Evolutionary conservation across 306 rosid species (phyloP), one percentile per base, ranked within the genome.

Genomic region (Corylus heterophylla): DNA sequence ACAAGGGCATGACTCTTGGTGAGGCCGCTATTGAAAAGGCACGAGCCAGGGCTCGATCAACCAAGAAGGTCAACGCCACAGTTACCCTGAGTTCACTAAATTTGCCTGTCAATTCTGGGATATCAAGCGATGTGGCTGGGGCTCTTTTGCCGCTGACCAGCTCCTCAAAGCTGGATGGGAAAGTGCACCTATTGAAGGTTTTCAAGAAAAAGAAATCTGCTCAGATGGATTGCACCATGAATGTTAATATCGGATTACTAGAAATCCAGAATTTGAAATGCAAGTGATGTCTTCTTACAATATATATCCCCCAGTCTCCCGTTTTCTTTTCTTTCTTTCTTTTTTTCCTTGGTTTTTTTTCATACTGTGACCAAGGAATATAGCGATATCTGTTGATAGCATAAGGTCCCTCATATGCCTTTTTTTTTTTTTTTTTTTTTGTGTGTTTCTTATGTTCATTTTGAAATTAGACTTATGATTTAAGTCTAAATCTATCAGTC

Each of bases 191-290:
- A 27, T 8, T 84, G 54, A 80, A 74, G 79, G 31, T 80, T 11
- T 64, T 84, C 74, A 77, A 77, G 79, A 84, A 77, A 76, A 73
- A 73, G 70, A 84, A 74, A 79, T 55, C 68, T 73, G 74, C 87
- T n/a, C 67, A 22, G 20, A 61, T 84, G 70, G 61, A 80, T 61
- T 84, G 87, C 70, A 73, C 71, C 68, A 50, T 84, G 82, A 76
- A 77, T n/a, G 47, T 84, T 74, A 22, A 55, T 27, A 48, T 84
- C 11, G 54, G 79, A 12, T 27, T 79, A 2, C 37, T 17, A 47
- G 31, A 74, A 18, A 49, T 85, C 29, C 79, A 68, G 51, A 81
- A 78, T 74, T 27, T 85, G 35, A 72, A 14, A 17, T 85, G 88
- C 80, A 39, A 44, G 14, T 22, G 11, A 58, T 22, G 35, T 58